Conservation (phyloP, 371 early-diverging fungal genomes). For the Coemansia sp. region DNA sequence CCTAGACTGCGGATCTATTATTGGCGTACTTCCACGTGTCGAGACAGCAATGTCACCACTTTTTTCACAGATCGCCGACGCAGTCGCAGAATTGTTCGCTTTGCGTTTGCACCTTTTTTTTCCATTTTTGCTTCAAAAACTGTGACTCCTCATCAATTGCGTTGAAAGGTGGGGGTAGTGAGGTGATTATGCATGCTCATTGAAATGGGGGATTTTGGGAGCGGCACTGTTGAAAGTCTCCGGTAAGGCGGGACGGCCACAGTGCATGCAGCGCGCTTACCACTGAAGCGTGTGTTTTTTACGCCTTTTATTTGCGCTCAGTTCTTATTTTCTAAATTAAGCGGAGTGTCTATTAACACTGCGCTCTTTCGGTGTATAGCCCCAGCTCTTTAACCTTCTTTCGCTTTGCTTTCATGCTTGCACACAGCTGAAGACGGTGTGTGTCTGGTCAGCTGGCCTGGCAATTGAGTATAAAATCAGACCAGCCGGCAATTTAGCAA, state of each 20-base stretch:
- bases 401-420: not conserved
- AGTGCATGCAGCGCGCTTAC: not conserved
- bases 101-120: not conserved
- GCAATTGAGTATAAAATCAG: not conserved
- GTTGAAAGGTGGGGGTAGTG: not conserved
- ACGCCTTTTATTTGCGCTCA: not conserved
- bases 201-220: not conserved
- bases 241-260: not conserved
- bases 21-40: not conserved
- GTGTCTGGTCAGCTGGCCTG: not conserved
- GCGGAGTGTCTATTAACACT: not conserved
- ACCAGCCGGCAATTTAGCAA: too few relatives aligned
- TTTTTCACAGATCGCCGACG: not conserved
- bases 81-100: not conserved
- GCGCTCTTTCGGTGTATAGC: not conserved
- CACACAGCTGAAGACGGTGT: not conserved
- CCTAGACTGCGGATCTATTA: not conserved
- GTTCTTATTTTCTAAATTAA: constrained; percentile 4
- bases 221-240: not conserved
- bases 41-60: not conserved
- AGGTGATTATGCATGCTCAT: not conserved
- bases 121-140: not conserved
- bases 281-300: not conserved
- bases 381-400: not conserved
- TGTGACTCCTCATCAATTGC: not conserved